Evolutionary conservation across 2,329 filamentous ascomycete genomes (phyloP).

Genomic region (Chaetothyriales sp.): DNA sequence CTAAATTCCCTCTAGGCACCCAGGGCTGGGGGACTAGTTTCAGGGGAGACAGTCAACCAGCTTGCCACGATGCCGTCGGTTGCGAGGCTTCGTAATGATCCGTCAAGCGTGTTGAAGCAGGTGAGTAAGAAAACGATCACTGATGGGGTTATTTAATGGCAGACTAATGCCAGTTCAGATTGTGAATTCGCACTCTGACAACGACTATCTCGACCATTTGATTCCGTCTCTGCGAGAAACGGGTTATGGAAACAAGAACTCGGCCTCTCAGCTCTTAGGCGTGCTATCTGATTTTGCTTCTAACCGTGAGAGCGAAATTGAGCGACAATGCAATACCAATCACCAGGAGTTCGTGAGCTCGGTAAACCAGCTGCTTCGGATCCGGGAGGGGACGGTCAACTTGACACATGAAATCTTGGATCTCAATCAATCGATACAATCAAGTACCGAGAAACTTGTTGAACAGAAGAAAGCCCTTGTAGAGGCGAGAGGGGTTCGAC

Average conservation of each 20-base stretch:
- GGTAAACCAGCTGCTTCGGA: constrained; percentile 81
- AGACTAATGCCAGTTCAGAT: constrained; percentile 43
- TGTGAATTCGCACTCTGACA: constrained; percentile 76
- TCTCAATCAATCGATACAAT: constrained; percentile 86
- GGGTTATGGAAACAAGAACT: constrained; percentile 49
- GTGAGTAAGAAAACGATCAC: constrained; percentile 13
- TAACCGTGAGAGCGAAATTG: constrained; percentile 79
- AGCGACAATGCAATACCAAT: constrained; percentile 84
- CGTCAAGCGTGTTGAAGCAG: constrained; percentile 26
- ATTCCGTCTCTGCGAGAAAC: constrained; percentile 91
- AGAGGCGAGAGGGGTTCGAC: constrained; percentile 76
- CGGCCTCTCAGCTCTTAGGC: constrained; percentile 55
- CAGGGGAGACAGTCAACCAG: background rate
- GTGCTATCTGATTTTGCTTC: constrained; percentile 68
- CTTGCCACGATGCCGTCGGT: constrained; percentile 22
- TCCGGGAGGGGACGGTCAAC: constrained; percentile 76
- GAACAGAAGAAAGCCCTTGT: constrained; percentile 90
- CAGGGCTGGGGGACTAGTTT: background rate
- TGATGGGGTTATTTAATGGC: background rate
- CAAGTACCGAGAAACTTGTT: constrained; percentile 83
- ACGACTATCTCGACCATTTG: constrained; percentile 87
- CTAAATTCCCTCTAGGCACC: background rate
- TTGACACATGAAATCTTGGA: constrained; percentile 83
- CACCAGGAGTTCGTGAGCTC: constrained; percentile 93
- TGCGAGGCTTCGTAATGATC: constrained; percentile 22